These are phyloP conservation scores for Pyrus hybrid DNA, from an alignment of 331 rosid genomes.

Conservation along the genomic window DNA sequence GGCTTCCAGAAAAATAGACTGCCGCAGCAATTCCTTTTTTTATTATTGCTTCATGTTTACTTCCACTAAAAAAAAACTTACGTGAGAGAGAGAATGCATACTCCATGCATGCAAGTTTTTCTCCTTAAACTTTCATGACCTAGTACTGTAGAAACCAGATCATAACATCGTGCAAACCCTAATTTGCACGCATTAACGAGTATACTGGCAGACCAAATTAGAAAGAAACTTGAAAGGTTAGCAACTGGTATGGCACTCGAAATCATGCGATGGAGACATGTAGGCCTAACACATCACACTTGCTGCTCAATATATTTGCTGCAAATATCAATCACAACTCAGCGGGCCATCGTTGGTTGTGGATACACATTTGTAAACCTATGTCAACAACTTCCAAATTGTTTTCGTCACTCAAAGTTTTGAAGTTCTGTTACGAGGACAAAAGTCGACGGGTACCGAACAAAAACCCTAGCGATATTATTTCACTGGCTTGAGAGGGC, in stretches of 20 bases:
- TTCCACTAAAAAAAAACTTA: no score
- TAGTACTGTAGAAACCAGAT: no score
- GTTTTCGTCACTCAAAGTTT: not conserved
- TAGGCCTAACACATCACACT: not conserved
- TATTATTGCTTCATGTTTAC: no score
- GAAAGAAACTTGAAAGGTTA: not conserved
- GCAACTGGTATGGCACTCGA: not conserved
- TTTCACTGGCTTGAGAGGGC: not conserved
- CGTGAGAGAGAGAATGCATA: no score
- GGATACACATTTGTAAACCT: not conserved
- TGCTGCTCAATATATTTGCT: not conserved
- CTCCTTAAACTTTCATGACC: no score
- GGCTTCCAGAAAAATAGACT: fast-evolving
- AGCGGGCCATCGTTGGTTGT: not conserved
- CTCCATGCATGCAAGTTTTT: no score
- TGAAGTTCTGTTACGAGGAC: not conserved
- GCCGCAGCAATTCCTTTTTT: no score
- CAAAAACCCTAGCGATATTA: not conserved
- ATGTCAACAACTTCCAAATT: not conserved
- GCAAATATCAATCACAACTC: not conserved
- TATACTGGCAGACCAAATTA: not conserved
- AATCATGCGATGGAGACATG: not conserved
- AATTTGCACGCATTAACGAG: not conserved
- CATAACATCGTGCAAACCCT: not conserved
- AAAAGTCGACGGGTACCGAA: constrained; percentile 11